Percentiles rank a stretch among this genome's conserved stretches.
Conservation (phyloP, 768 basidiomycete species). For the Candolleomyces efflorescens region DNA sequence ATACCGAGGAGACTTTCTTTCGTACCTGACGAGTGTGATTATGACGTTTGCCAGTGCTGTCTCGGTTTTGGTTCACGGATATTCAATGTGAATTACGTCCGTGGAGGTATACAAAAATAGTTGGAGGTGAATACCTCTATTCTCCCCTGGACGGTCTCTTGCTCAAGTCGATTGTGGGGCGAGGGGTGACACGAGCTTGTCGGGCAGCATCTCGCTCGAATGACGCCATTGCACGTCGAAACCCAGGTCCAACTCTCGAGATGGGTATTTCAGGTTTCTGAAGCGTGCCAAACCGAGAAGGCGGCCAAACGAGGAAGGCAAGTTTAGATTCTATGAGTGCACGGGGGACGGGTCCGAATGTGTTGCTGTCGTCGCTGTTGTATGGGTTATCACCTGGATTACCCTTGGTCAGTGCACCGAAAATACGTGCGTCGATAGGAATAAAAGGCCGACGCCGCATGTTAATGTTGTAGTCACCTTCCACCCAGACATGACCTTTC, state of each 20-base stretch:
- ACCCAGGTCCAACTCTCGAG: slow-evolving; percentile 17
- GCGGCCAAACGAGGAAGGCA: slow-evolving; percentile 48
- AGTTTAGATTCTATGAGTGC: slow-evolving; percentile 50
- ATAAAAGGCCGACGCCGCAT: background rate
- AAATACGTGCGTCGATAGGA: too few relatives aligned
- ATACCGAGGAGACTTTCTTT: slow-evolving; percentile 86
- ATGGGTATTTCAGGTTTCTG: slow-evolving; percentile 8
- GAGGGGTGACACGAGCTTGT: slow-evolving; percentile 29
- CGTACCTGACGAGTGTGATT: slow-evolving; percentile 70
- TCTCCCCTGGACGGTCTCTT: background rate
- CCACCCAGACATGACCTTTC: slow-evolving; percentile 67
- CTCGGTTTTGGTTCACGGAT: too few relatives aligned
- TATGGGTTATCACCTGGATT: slow-evolving; percentile 60
- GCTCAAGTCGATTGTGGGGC: background rate
- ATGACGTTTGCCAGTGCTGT: too few relatives aligned
- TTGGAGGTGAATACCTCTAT: background rate
- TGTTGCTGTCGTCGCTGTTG: slow-evolving; percentile 67
- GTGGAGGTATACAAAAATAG: too few relatives aligned
- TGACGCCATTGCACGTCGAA: slow-evolving; percentile 29
- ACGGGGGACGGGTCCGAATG: slow-evolving; percentile 57
- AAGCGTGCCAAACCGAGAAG: slow-evolving; percentile 38
- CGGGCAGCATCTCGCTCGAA: slow-evolving; percentile 37
- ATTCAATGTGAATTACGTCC: too few relatives aligned
- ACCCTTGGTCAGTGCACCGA: background rate
- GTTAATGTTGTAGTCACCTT: slow-evolving; percentile 40